phyloP scores from a whole-genome alignment of 495 filamentous ascomycete genomes.

The Xylaria grammica region DNA sequence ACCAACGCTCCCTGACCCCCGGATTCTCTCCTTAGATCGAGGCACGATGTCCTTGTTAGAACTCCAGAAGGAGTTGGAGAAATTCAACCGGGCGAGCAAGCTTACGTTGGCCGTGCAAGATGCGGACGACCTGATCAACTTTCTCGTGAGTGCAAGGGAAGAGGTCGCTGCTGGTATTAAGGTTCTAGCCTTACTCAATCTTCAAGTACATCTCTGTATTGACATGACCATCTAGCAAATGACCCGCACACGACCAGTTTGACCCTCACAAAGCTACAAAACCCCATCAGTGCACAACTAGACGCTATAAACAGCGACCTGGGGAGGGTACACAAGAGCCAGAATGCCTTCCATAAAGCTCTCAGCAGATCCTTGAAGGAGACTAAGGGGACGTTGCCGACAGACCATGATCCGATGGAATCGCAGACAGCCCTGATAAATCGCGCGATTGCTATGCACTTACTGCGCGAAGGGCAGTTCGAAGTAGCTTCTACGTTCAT shows the following conservation, averaged over 20 bases:
- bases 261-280: constrained; percentile 82
- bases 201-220: background rate
- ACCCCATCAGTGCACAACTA: constrained; percentile 76
- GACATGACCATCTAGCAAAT: constrained; percentile 37
- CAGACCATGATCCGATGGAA: constrained; percentile 81
- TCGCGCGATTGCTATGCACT: constrained; percentile 93
- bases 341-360: constrained; percentile 81
- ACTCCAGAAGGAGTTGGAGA: constrained; percentile 74
- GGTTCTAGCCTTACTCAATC: background rate
- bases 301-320: constrained; percentile 78
- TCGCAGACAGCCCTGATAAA: constrained; percentile 80
- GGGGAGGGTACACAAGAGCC: constrained; percentile 75
- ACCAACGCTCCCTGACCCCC: background rate
- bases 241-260: constrained; percentile 73
- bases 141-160: constrained; percentile 73
- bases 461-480: constrained; percentile 94
- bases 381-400: constrained; percentile 64
- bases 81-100: constrained; percentile 71
- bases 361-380: constrained; percentile 68
- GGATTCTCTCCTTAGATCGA: background rate
- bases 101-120: constrained; percentile 72
- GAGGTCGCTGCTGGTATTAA: constrained; percentile 66
- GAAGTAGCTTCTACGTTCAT: constrained; percentile 82
- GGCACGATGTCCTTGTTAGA: constrained; percentile 33
- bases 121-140: constrained; percentile 80